Conservation (phyloP, 352 stramenopile species). For the Phytopythium aichiense region DNA sequence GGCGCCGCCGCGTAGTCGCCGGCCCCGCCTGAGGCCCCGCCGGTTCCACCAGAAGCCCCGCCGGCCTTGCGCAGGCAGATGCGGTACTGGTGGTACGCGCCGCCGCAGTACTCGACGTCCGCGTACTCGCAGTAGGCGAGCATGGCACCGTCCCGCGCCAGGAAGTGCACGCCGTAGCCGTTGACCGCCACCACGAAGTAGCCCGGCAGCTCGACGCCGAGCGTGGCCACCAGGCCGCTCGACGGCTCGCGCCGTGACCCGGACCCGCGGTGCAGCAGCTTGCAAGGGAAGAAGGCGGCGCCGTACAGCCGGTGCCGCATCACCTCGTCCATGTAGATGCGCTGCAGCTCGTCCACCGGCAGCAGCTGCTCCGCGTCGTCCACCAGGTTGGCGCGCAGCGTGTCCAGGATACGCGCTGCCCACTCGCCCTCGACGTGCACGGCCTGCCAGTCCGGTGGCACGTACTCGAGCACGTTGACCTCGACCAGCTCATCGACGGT, state of each 20-base stretch:
- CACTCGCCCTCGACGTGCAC: slow-evolving; percentile 76
- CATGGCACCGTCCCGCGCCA: slow-evolving; percentile 60
- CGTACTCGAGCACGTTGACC: slow-evolving; percentile 81
- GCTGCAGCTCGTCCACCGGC: slow-evolving; percentile 56
- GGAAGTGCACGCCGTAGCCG: slow-evolving; percentile 88
- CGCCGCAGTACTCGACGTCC: slow-evolving; percentile 54
- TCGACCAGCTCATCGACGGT: slow-evolving; percentile 58
- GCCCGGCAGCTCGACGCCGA: slow-evolving; percentile 67
- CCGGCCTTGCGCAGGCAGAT: slow-evolving; percentile 45
- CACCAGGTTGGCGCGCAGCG: slow-evolving; percentile 46
- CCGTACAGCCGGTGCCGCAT: slow-evolving; percentile 83
- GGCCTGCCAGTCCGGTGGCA: slow-evolving; percentile 73
- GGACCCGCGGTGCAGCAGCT: slow-evolving; percentile 32
- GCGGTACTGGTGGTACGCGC: slow-evolving; percentile 63
- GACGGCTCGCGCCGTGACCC: slow-evolving; percentile 10
- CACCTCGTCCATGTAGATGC: slow-evolving; percentile 83
- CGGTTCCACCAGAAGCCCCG: no score
- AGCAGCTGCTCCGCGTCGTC: slow-evolving; percentile 35
- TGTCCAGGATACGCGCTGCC: slow-evolving; percentile 67
- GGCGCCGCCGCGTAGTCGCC: slow-evolving; percentile 15
- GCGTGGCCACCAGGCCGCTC: slow-evolving; percentile 12
- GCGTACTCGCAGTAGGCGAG: slow-evolving; percentile 67
- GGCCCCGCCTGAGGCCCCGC: slow-evolving; percentile 9
- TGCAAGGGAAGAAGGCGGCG: slow-evolving; percentile 84
- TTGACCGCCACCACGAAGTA: slow-evolving; percentile 90